Base-by-base conservation (phyloP, 305 asterid genomes). In the Andrographis paniculata region DNA sequence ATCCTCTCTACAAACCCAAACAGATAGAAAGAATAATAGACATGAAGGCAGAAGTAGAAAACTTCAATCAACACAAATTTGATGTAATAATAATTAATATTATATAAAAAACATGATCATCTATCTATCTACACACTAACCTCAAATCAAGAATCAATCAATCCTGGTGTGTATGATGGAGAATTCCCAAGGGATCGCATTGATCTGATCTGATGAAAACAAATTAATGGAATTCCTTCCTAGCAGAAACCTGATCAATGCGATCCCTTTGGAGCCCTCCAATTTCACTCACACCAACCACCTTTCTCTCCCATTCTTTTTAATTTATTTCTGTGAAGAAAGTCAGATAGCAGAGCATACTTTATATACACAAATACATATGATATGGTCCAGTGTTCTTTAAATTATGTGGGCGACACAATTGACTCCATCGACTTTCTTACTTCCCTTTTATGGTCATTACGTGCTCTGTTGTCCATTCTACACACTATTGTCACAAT, bases 261-360 rank as follows among this genome's bases (percentile, higher is more conserved):
- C 85, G 85, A 77, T 77, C 85, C 85, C 85, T 77, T 73, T 77
- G 85, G 85, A 77, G 67, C 62, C 35, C 64, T 76, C 73, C 84
- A 73, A 42, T 65, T n/a, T n/a, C n/a, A n/a, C n/a, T 53, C 63
- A 61, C 78, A 14, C 42, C 7, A 6, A 33, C 38, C 2, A 5
- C 11, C 38, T 33, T 12, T 4, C 2, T 33, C n/a, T 10, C 7
- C 2, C 12, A 3, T 24, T 24, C 30, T 24, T 24, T 24, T 24
- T 24, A 4, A 24, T 8, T 8, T 8, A 24, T 24, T 24, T 24
- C 30, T 4, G 4, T 24, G 30, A 24, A 24, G 30, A 24, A 24
- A 24, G 30, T 24, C 30, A 8, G 30, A 3, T 24, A 8, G 4
- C 8, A 8, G 30, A 24, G 30, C n/a, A n/a, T 24, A 4, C 4